Percentiles rank a stretch among this genome's conserved stretches.
Conservation (phyloP, 73 alveolate genomes). For the Paramecium pentaurelia region DNA sequence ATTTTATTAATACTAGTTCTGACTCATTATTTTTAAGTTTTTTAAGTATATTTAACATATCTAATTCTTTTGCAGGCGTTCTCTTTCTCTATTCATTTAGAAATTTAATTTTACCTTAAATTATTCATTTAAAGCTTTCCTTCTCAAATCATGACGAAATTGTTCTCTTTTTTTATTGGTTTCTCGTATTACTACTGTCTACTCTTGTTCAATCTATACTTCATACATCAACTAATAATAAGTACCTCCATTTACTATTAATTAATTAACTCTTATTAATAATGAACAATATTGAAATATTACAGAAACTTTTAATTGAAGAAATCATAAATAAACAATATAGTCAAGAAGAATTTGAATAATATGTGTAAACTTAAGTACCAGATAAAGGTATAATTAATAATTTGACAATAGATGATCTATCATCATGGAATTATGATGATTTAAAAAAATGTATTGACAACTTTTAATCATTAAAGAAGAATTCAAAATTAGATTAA, state of each 20-base stretch:
- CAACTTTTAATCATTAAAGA: background rate
- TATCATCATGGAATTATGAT: background rate
- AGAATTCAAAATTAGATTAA: background rate
- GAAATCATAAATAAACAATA: background rate
- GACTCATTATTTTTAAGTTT: background rate
- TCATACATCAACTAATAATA: background rate
- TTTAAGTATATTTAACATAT: background rate
- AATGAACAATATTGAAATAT: background rate
- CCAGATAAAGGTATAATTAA: background rate
- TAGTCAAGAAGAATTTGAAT: background rate
- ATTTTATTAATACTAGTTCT: background rate
- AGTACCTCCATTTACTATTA: background rate
- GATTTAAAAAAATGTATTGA: background rate
- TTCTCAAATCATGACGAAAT: background rate
- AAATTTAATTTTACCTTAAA: background rate
- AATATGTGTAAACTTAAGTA: background rate
- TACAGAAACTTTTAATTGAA: background rate
- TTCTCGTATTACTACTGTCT: background rate
- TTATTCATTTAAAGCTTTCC: background rate
- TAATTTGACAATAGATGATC: background rate
- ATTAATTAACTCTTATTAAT: background rate
- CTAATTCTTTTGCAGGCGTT: background rate
- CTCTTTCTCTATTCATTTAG: background rate
- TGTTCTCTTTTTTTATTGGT: background rate
- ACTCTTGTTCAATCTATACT: background rate